phyloP scores from a whole-genome alignment of 2,329 filamentous ascomycete species.

The Zasmidium angulare region DNA sequence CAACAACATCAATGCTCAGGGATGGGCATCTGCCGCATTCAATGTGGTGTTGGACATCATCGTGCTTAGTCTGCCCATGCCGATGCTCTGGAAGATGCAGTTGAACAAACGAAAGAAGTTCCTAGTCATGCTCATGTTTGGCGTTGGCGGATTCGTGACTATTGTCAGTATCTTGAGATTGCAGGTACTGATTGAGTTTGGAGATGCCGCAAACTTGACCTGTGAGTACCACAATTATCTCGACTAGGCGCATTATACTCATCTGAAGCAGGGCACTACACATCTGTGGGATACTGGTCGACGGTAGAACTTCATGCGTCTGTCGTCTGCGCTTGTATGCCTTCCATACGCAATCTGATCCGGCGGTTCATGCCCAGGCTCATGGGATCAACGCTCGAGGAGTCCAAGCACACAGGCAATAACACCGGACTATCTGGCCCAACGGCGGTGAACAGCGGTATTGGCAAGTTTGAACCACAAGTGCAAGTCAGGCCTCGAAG shows the following conservation, averaged over 20 bases:
- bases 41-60: slow-evolving; percentile 24
- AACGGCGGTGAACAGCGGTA: slow-evolving; percentile 6
- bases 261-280: slow-evolving; percentile 12
- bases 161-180: slow-evolving; percentile 19
- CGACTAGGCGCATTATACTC: not conserved
- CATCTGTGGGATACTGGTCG: slow-evolving; percentile 16
- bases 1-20: slow-evolving; percentile 24
- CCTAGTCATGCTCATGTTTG: slow-evolving; percentile 23
- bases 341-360: slow-evolving; percentile 16
- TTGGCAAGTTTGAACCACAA: slow-evolving; percentile 4
- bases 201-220: slow-evolving; percentile 14
- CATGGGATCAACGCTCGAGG: slow-evolving; percentile 13
- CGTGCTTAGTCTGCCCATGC: slow-evolving; percentile 22
- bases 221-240: slow-evolving; percentile 6
- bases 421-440: slow-evolving; percentile 7
- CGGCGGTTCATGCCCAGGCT: slow-evolving; percentile 14
- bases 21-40: slow-evolving; percentile 19
- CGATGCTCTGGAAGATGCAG: slow-evolving; percentile 20
- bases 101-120: slow-evolving; percentile 24
- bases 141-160: slow-evolving; percentile 22
- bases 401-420: not conserved
- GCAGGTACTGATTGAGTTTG: slow-evolving; percentile 23
- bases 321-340: slow-evolving; percentile 18
- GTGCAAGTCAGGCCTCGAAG: slow-evolving; percentile 6
- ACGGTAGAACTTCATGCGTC: slow-evolving; percentile 18